Percentiles rank a stretch among this genome's conserved stretches.
These are phyloP conservation scores for Phoma sp. DNA, from an alignment of 2,329 filamentous ascomycete species.

Conservation along the genomic window DNA sequence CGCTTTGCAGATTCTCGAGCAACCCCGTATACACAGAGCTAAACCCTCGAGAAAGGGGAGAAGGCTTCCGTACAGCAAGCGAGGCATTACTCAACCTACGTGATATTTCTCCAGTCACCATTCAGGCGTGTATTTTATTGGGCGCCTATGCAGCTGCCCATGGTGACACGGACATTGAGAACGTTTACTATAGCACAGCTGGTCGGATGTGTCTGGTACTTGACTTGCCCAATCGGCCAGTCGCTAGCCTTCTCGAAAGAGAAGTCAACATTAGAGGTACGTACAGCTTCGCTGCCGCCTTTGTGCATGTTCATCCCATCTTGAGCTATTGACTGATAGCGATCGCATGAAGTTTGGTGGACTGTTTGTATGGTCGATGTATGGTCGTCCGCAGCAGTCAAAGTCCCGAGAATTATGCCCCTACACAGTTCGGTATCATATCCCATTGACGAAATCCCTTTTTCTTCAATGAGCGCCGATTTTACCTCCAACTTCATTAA, in stretches of 20 bases:
- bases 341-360: constrained; percentile 22
- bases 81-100: constrained; percentile 28
- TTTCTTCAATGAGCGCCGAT: constrained; percentile 25
- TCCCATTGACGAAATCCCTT: constrained; percentile 32
- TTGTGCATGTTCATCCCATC: neutral
- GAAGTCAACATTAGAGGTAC: constrained; percentile 32
- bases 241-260: constrained; percentile 27
- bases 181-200: constrained; percentile 30
- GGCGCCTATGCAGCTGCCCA: constrained; percentile 32
- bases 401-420: constrained; percentile 31
- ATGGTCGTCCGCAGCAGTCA: constrained; percentile 33
- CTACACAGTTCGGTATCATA: constrained; percentile 24
- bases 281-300: neutral
- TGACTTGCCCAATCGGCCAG: constrained; percentile 28
- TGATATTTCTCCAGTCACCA: constrained; percentile 21
- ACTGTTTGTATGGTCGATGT: constrained; percentile 35
- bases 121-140: constrained; percentile 29
- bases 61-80: constrained; percentile 23
- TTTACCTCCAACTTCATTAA: constrained; percentile 17
- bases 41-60: constrained; percentile 26
- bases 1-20: constrained; percentile 19
- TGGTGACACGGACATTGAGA: constrained; percentile 33
- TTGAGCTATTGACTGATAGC: neutral
- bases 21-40: constrained; percentile 19
- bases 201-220: constrained; percentile 31